phyloP scores from a whole-genome alignment of 2,329 filamentous ascomycete genomes.

The Emmonsiellopsis sp. region DNA sequence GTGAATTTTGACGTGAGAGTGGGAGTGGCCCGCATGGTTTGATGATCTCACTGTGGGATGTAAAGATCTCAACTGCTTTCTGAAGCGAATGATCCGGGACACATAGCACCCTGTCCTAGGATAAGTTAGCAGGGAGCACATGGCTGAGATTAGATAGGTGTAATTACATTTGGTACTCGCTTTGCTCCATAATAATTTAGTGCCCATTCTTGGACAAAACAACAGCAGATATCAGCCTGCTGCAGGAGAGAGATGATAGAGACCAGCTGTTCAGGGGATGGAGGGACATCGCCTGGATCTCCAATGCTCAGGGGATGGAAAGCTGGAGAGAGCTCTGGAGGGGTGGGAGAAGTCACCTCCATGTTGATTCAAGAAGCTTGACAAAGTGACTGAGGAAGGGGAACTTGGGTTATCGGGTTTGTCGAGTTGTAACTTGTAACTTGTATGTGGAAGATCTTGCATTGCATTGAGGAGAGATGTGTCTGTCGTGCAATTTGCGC shows the following conservation, averaged over 20 bases:
- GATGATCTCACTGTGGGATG: not conserved
- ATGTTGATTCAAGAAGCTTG: not conserved
- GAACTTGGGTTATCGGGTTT: too few relatives aligned
- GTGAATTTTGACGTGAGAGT: not conserved
- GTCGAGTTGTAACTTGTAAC: too few relatives aligned
- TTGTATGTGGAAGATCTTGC: too few relatives aligned
- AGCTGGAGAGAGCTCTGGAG: not conserved
- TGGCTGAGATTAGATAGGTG: too few relatives aligned
- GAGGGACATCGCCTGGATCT: not conserved
- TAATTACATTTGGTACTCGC: not conserved
- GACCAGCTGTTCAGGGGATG: conserved; percentile 6
- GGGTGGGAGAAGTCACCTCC: not conserved
- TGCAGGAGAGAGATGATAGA: not conserved
- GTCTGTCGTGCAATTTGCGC: too few relatives aligned
- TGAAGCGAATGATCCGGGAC: not conserved
- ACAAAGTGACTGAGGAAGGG: too few relatives aligned
- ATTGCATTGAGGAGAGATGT: too few relatives aligned
- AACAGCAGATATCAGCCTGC: not conserved
- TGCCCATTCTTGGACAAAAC: not conserved
- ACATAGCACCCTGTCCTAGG: not conserved
- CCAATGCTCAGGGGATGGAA: not conserved
- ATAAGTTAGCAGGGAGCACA: too few relatives aligned
- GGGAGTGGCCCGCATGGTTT: not conserved
- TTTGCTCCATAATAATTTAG: not conserved
- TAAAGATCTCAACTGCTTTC: not conserved